Percentiles rank a stretch among this genome's conserved stretches.
Conservation (phyloP, 1,284 basidiomycete genomes). For the Cutaneotrichosporon sp. region DNA sequence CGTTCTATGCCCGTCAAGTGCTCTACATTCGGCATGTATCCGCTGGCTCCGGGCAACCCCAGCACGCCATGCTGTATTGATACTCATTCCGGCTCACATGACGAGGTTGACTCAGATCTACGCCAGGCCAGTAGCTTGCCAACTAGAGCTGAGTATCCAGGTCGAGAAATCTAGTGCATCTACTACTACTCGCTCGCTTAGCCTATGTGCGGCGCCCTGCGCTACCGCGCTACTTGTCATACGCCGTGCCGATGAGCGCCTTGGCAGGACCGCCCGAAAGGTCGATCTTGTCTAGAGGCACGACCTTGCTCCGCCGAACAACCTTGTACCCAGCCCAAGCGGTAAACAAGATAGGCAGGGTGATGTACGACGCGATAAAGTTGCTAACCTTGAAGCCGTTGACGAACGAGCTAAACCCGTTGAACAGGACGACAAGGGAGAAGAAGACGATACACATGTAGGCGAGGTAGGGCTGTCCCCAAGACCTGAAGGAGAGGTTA, state of each 20-base stretch:
- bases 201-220: too few relatives aligned
- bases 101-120: too few relatives aligned
- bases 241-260: constrained; percentile 8
- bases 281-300: constrained; percentile 67
- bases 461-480: constrained; percentile 49
- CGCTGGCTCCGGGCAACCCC: too few relatives aligned
- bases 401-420: constrained; percentile 18
- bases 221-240: background rate
- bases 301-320: constrained; percentile 13
- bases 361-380: constrained; percentile 30
- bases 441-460: constrained; percentile 21
- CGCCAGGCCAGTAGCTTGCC: too few relatives aligned
- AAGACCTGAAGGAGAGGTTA: constrained; percentile 63
- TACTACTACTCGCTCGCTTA: too few relatives aligned
- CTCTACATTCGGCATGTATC: too few relatives aligned
- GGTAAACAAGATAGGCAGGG: constrained; percentile 24
- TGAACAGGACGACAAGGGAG: constrained; percentile 19
- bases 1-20: too few relatives aligned
- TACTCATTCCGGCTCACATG: too few relatives aligned
- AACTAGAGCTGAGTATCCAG: too few relatives aligned
- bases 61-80: too few relatives aligned
- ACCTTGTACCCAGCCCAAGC: constrained; percentile 19
- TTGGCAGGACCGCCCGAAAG: constrained; percentile 53
- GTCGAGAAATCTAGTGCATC: too few relatives aligned
- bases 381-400: constrained; percentile 10